Conservation (phyloP, 139 green algal species). For the Asterochloris erici region DNA sequence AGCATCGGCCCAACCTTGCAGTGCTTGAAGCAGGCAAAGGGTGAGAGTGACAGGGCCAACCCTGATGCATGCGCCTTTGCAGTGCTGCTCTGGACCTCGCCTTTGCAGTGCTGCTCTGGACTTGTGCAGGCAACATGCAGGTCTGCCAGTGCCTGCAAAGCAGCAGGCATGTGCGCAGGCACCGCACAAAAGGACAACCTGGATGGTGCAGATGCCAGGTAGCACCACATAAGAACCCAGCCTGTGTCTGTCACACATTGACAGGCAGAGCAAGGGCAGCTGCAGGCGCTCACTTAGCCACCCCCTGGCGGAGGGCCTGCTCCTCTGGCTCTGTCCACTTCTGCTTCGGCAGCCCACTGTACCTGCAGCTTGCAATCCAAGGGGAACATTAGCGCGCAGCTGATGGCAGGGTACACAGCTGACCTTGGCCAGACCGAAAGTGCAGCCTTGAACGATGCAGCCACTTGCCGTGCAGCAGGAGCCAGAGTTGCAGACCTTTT, state of each 20-base stretch:
- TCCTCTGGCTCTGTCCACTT: slow-evolving; percentile 65
- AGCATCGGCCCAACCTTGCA: not conserved
- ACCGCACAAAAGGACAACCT: not conserved
- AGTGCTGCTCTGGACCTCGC: not conserved
- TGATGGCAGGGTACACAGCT: not conserved
- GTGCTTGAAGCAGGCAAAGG: not conserved
- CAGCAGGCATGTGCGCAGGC: not conserved
- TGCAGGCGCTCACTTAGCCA: slow-evolving; percentile 35
- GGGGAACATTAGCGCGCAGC: not conserved
- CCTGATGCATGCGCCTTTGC: not conserved
- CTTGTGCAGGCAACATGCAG: not conserved
- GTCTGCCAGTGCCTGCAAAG: not conserved
- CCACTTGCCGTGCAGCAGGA: no score
- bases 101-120: not conserved
- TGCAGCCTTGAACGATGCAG: no score
- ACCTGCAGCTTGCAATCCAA: not conserved
- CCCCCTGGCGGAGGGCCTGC: slow-evolving; percentile 42
- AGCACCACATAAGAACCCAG: no score
- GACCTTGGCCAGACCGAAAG: no score
- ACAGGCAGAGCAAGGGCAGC: not conserved
- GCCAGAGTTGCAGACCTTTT: no score
- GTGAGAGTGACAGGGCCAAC: not conserved
- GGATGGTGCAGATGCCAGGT: no score
- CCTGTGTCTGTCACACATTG: no score
- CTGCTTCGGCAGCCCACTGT: slow-evolving; percentile 33